Evolutionary conservation across 805 yeast genomes (phyloP), one percentile per base, ranked within the genome.

Genomic region (Lipomyces spencermartinsiae): DNA sequence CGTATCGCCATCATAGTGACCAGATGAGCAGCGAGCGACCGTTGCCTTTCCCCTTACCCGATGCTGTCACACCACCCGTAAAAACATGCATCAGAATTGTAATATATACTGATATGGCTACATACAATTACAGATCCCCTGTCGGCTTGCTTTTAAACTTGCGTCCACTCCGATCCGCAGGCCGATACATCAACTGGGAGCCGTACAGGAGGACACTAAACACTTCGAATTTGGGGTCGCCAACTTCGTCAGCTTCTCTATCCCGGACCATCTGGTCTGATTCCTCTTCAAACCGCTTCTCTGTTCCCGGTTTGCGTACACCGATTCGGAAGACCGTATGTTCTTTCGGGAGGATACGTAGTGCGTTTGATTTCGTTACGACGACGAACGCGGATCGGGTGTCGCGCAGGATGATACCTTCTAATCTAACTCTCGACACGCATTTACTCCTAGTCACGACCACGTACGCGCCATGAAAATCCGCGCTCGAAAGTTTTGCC

Each of bases 151-250:
- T 22, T 43, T 69, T 69, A 56, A 69, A 69, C 49, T 69, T 69
- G 14, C 72, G 63, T 4, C 63, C 72, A 25, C 72, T 63, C 22
- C 72, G 58, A 56, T 69, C 72, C 19, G 72, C 68, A 2, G 72
- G 58, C 19, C 72, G 54, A 61, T 61, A 69, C n/a, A 46, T 43
- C 59, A 69, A 43, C 59, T 69, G 71, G n/a, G 67, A 59, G 19
- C 72, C 72, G 25, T 69, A 64, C 16, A 69, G 19, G 14, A 56
- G 19, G 22, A 68, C 53, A 54, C 29, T 4, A 54, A 39, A 29
- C 14, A 57, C 31, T 25, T 19, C 31, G 65, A 19, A 9, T 12
- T 12, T 16, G n/a, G 16, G 35, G 43, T 19, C 16, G 22, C 49
- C 53, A 29, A 33, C n/a, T 22, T 29, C 29, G 46, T 33, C 54